Evolutionary conservation across 176 grass and related monocot species (phyloP), one percentile per base, ranked within the genome.

Genomic region (Areca catechu): DNA sequence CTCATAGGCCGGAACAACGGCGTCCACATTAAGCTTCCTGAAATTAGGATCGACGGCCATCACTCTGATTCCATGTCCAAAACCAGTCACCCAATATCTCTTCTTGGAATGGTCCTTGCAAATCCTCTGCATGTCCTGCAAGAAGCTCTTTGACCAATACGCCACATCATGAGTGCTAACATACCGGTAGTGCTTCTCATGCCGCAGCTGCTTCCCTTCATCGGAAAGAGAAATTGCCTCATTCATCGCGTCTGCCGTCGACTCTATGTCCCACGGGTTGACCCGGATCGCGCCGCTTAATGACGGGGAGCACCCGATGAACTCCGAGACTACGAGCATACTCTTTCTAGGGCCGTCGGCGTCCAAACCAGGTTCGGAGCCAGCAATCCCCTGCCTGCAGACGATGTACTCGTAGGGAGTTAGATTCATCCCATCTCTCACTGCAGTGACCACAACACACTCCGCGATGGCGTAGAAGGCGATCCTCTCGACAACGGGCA

Each of bases 351-450:
- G 54, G 22, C 21, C 60, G 61, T 70, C 53, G 3, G 4, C 24
- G 1, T 15, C 50, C 4, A 65, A 71, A 57, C 56, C 77, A 4
- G 47, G 43, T 15, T 67, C 62, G 55, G 63, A 69, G 53, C 49
- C 37, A 28, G 74, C 60, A 58, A 81, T 69, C 22, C 83, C 83
- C 54, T 81, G 77, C 25, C 83, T 80, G 24, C 73, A 86, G 37
- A 86, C 73, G 56, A 86, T 77, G 60, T 86, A 86, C 60, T 86
- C 83, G 7, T 86, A 86, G 24, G 83, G 83, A 28, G 77, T 80
- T 51, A 86, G 49, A 16, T 65, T 65, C 62, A 65, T 25, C 3
- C 62, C 62, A 22, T 65, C 62, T 21, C 62, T 65, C 63, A 86
- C 60, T 17, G 83, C 83, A 9, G 83, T 77, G 19, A 86, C 83